Conservation (phyloP, 139 green algal species). For the Nannochloris sp. region DNA sequence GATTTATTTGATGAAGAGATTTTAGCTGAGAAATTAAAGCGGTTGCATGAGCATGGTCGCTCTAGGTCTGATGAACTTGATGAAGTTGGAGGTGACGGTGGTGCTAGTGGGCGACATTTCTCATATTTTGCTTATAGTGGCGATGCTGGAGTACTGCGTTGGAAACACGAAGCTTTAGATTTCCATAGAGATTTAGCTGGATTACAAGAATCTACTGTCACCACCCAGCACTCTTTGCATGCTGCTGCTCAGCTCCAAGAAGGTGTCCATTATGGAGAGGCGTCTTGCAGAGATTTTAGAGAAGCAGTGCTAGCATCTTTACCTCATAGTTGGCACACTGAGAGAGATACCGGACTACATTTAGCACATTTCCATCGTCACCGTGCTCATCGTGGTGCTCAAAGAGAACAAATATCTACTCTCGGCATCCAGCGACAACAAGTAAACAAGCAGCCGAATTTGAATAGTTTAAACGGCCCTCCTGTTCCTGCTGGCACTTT, state of each 20-base stretch:
- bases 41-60: slow-evolving; percentile 4
- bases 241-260: slow-evolving; percentile 34
- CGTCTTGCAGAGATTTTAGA: slow-evolving; percentile 88
- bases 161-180: slow-evolving; percentile 64
- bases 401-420: slow-evolving; percentile 15
- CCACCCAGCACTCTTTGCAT: slow-evolving; percentile 59
- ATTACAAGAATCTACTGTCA: slow-evolving; percentile 41
- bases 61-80: slow-evolving; percentile 2
- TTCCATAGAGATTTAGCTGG: slow-evolving; percentile 66
- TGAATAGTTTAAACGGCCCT: not conserved
- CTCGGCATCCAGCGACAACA: not conserved
- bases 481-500: not conserved
- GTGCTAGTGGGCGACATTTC: slow-evolving; percentile 59
- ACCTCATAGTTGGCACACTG: slow-evolving; percentile 57
- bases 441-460: not conserved
- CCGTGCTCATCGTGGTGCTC: slow-evolving; percentile 24
- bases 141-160: slow-evolving; percentile 52
- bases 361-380: slow-evolving; percentile 77
- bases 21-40: slow-evolving; percentile 14
- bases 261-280: slow-evolving; percentile 73
- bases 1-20: slow-evolving; percentile 33
- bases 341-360: slow-evolving; percentile 69
- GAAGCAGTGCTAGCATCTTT: slow-evolving; percentile 71
- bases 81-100: slow-evolving; percentile 5
- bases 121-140: slow-evolving; percentile 87